Evolutionary conservation across 371 early-diverging fungal species (phyloP).

Genomic region (Mucor irregularis): DNA sequence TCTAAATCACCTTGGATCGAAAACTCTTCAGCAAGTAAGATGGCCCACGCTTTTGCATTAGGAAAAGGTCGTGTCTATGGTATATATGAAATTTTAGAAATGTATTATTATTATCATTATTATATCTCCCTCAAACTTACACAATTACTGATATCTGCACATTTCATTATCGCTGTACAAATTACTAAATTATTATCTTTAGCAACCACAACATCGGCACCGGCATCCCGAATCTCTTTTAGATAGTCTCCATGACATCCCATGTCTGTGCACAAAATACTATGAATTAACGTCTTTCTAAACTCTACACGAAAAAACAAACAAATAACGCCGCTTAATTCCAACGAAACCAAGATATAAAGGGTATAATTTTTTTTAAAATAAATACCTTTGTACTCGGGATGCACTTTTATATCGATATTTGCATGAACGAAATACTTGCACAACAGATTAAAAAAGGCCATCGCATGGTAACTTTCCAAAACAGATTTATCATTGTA

Average conservation of each 20-base stretch:
- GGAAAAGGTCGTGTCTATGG: constrained; percentile 55
- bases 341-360: too few relatives aligned
- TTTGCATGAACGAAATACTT: constrained; percentile 52
- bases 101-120: too few relatives aligned
- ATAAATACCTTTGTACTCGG: constrained; percentile 37
- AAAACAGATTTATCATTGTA: constrained; percentile 93
- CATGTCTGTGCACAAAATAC: constrained; percentile 84
- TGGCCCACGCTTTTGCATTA: constrained; percentile 54
- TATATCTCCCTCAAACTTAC: constrained; percentile 26
- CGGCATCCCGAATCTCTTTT: constrained; percentile 38
- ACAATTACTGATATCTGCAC: constrained; percentile 80
- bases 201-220: too few relatives aligned
- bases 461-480: constrained; percentile 90
- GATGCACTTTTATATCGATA: constrained; percentile 18
- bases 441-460: constrained; percentile 79
- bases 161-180: constrained; percentile 74
- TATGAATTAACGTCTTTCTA: constrained; percentile 62
- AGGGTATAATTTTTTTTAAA: too few relatives aligned
- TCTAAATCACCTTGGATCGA: constrained; percentile 65
- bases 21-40: constrained; percentile 60
- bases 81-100: background rate
- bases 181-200: constrained; percentile 48
- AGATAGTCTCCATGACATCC: constrained; percentile 75
- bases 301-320: constrained; percentile 45
- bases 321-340: background rate